Evolutionary conservation across 1,139 yeast genomes (phyloP).

Genomic region (Sugiyamaella neomexicana): DNA sequence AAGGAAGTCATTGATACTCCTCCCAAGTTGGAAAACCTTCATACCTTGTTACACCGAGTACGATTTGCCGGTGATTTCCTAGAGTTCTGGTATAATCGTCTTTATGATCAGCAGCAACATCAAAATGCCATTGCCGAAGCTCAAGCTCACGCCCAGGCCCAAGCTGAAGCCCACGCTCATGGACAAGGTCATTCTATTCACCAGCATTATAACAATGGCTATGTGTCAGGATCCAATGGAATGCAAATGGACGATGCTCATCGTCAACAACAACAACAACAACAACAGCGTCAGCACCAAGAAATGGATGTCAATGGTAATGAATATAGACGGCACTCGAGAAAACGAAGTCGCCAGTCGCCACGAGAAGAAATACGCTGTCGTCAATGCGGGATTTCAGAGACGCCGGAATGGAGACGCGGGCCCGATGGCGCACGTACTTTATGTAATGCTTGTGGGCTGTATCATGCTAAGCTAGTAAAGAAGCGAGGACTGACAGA

Average conservation of each 20-base stretch:
- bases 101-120: conserved; percentile 24
- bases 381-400: conserved; percentile 72
- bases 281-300: neutral
- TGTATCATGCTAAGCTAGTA: conserved; percentile 72
- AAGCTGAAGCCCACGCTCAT: conserved; percentile 16
- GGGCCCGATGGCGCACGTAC: conserved; percentile 88
- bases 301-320: neutral
- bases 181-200: conserved; percentile 7
- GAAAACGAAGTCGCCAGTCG: conserved; percentile 24
- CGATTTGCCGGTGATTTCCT: conserved; percentile 27
- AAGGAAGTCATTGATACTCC: conserved; percentile 21
- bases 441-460: conserved; percentile 86
- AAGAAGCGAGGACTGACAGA: conserved; percentile 64
- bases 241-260: conserved; percentile 1
- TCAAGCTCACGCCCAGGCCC: conserved; percentile 19
- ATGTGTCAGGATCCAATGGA: neutral
- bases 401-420: conserved; percentile 90
- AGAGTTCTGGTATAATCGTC: conserved; percentile 29
- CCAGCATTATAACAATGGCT: conserved; percentile 13
- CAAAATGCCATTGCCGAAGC: conserved; percentile 17
- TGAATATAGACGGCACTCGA: conserved; percentile 11
- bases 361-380: conserved; percentile 43
- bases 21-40: conserved; percentile 26
- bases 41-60: conserved; percentile 26
- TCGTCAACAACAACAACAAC: neutral